Conservation (phyloP, 495 filamentous ascomycete species). For the Lophiostoma macrostomum region DNA sequence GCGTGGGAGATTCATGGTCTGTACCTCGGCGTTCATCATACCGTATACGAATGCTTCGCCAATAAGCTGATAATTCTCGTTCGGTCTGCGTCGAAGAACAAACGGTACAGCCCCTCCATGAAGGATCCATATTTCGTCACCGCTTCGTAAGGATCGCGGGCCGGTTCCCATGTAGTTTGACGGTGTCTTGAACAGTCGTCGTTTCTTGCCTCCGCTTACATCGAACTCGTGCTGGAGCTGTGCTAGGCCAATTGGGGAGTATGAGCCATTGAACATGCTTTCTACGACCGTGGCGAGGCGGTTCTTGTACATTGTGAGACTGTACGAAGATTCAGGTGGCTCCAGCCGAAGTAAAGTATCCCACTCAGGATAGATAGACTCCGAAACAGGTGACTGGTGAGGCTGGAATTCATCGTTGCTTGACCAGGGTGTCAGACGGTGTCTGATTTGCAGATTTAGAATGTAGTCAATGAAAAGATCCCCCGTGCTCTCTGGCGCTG, state of each 20-base stretch:
- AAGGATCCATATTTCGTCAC: conserved; percentile 27
- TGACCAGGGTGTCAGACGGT: conserved; percentile 29
- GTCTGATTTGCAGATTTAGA: conserved; percentile 27
- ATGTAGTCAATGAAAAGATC: conserved; percentile 29
- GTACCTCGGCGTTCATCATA: conserved; percentile 25
- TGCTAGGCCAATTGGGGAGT: conserved; percentile 26
- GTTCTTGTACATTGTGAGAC: conserved; percentile 6
- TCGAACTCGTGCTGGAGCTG: conserved; percentile 29
- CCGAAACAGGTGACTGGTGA: conserved; percentile 24
- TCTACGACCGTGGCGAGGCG: conserved; percentile 18
- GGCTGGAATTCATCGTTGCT: conserved; percentile 28
- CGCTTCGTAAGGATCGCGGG: conserved; percentile 5
- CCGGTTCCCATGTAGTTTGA: conserved; percentile 21
- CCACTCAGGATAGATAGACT: conserved; percentile 29
- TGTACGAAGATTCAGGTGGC: conserved; percentile 13
- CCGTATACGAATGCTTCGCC: conserved; percentile 31
- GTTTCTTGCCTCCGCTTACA: conserved; percentile 16
- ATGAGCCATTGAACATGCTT: conserved; percentile 27
- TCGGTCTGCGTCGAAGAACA: conserved; percentile 9
- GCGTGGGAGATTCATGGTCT: conserved; percentile 4
- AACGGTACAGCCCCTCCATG: conserved; percentile 16
- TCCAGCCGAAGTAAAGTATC: conserved; percentile 17
- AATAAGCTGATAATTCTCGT: conserved; percentile 21
- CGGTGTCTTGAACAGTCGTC: conserved; percentile 21
- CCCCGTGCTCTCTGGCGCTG: conserved; percentile 12